These are phyloP conservation scores for Lipomyces yamanashiensis DNA, from an alignment of 805 yeast genomes.

Conservation along the genomic window DNA sequence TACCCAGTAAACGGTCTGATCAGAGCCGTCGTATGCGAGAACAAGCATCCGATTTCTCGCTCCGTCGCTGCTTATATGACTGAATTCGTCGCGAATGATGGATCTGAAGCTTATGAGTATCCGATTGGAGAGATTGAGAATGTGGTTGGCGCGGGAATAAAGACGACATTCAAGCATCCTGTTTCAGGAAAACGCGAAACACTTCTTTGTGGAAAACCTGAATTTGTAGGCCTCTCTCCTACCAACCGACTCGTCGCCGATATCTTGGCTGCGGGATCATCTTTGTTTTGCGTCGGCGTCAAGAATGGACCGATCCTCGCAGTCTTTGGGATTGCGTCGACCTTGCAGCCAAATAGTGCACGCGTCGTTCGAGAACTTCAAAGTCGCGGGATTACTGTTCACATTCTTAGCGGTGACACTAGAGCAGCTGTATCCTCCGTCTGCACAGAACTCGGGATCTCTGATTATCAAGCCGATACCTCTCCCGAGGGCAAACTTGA, in stretches of 20 bases:
- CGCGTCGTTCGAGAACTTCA: not conserved
- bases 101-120: not conserved
- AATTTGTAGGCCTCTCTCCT: slow-evolving; percentile 7
- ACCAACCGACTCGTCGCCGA: slow-evolving; percentile 1
- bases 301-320: slow-evolving; percentile 15
- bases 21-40: slow-evolving; percentile 12
- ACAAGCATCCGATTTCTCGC: slow-evolving; percentile 25
- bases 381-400: slow-evolving; percentile 16
- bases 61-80: slow-evolving; percentile 21
- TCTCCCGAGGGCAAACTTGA: slow-evolving; percentile 26
- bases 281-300: slow-evolving; percentile 19
- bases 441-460: slow-evolving; percentile 19
- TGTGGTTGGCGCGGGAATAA: slow-evolving; percentile 24
- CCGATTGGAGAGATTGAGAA: slow-evolving; percentile 15
- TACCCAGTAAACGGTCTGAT: slow-evolving; percentile 13
- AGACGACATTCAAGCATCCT: slow-evolving; percentile 1
- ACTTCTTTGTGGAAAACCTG: slow-evolving; percentile 18
- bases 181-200: not conserved
- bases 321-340: slow-evolving; percentile 19
- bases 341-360: slow-evolving; percentile 11
- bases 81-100: not conserved
- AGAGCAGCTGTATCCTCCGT: slow-evolving; percentile 13
- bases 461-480: slow-evolving; percentile 19
- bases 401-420: slow-evolving; percentile 28
- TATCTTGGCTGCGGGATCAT: slow-evolving; percentile 5